phyloP scores from a whole-genome alignment of 1,139 yeast species.

The Candida sanyaensis region DNA sequence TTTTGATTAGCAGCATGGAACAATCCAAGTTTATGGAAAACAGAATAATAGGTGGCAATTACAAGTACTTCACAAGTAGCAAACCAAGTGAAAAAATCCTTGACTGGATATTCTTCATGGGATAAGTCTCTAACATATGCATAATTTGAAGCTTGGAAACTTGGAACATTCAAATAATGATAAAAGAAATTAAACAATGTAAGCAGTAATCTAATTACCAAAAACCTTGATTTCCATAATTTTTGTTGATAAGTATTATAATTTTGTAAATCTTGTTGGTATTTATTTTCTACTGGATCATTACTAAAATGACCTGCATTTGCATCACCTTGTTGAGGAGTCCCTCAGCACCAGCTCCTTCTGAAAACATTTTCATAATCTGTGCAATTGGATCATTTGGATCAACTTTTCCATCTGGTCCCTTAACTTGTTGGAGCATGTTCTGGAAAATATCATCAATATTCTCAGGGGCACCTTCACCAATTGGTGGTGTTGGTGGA shows the following conservation, averaged over 20 bases:
- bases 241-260: slow-evolving; percentile 37
- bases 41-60: slow-evolving; percentile 35
- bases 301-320: slow-evolving; percentile 1
- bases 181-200: slow-evolving; percentile 35
- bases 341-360: slow-evolving; percentile 16
- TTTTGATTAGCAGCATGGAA: slow-evolving; percentile 20
- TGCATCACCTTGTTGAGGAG: slow-evolving; percentile 10
- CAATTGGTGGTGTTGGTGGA: slow-evolving; percentile 14
- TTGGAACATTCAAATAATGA: slow-evolving; percentile 26
- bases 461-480: slow-evolving; percentile 16
- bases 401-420: slow-evolving; percentile 9
- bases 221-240: slow-evolving; percentile 32
- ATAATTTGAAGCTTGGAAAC: slow-evolving; percentile 34
- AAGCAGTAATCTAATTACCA: slow-evolving; percentile 29
- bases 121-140: slow-evolving; percentile 26
- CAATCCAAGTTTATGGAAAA: slow-evolving; percentile 28
- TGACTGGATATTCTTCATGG: slow-evolving; percentile 12
- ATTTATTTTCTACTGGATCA: slow-evolving; percentile 26
- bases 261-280: slow-evolving; percentile 30
- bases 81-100: slow-evolving; percentile 31
- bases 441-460: slow-evolving; percentile 39
- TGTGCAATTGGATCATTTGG: slow-evolving; percentile 29
- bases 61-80: slow-evolving; percentile 35
- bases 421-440: slow-evolving; percentile 21
- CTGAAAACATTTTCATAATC: slow-evolving; percentile 30